Percentiles rank a stretch among this genome's conserved stretches.
Conservation (phyloP, 495 filamentous ascomycete genomes). For the Lichenothelia convexa region DNA sequence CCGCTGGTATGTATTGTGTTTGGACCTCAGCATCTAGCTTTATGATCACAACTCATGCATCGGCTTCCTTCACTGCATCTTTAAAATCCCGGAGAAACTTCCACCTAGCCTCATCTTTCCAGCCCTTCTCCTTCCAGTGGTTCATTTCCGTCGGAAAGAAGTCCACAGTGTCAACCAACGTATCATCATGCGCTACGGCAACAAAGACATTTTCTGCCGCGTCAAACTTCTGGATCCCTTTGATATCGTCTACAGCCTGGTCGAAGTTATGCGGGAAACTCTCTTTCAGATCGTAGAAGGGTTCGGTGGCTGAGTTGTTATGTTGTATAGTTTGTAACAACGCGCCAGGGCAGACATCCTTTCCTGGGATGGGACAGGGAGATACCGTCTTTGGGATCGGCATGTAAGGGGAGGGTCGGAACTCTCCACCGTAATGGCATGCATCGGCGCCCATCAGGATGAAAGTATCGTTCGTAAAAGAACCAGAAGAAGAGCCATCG, state of each 20-base stretch:
- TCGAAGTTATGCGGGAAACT: constrained; percentile 4
- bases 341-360: constrained; percentile 19
- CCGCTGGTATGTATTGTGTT: too few species aligned
- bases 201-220: constrained; percentile 32
- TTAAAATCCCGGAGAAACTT: constrained; percentile 37
- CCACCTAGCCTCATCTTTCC: constrained; percentile 32
- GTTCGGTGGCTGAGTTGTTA: constrained; percentile 8
- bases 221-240: constrained; percentile 20
- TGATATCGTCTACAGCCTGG: constrained; percentile 1
- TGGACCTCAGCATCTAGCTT: too few species aligned
- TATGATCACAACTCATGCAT: too few species aligned
- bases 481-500: too few species aligned
- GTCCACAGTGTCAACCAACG: constrained; percentile 27
- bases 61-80: constrained; percentile 10
- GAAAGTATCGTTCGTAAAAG: constrained; percentile 29
- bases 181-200: constrained; percentile 34
- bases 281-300: constrained; percentile 22
- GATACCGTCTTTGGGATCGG: constrained; percentile 28
- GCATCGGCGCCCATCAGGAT: constrained; percentile 38
- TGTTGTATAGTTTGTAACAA: constrained; percentile 23
- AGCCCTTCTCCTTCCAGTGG: constrained; percentile 31
- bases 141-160: constrained; percentile 33
- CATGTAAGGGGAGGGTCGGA: constrained; percentile 32
- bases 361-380: constrained; percentile 14
- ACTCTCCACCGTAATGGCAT: constrained; percentile 32